Conservation (phyloP, 192 early-diverging fungal genomes). For the Mortierella claussenii region DNA sequence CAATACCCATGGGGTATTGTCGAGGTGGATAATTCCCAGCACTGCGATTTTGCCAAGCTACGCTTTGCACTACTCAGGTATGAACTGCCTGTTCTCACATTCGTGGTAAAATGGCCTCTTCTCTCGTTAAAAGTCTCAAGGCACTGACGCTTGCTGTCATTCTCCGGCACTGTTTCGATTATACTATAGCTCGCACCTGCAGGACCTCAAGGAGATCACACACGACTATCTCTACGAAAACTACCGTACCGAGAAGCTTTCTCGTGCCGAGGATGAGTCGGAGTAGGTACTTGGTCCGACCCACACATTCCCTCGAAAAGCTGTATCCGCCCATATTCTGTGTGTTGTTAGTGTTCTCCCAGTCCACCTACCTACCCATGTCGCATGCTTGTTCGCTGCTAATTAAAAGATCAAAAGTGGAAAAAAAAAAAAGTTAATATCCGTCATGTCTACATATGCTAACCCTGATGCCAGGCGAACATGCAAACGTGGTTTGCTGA, state of each 20-base stretch:
- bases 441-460: not conserved
- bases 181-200: conserved; percentile 86
- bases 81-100: not conserved
- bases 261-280: conserved; percentile 38
- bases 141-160: too few relatives aligned
- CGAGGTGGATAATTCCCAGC: conserved; percentile 95
- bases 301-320: not conserved
- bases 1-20: conserved; percentile 97
- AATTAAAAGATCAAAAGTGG: too few relatives aligned
- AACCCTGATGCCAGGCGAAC: too few relatives aligned
- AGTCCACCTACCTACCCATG: too few relatives aligned
- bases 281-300: conserved; percentile 49
- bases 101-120: too few relatives aligned
- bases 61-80: conserved; percentile 88
- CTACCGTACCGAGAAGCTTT: conserved; percentile 93
- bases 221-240: conserved; percentile 95
- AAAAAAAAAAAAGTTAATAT: not conserved
- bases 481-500: too few relatives aligned
- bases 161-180: too few relatives aligned
- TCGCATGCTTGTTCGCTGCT: too few relatives aligned
- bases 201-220: conserved; percentile 97
- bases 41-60: conserved; percentile 96
- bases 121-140: too few relatives aligned
- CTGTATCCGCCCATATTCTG: not conserved
- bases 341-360: not conserved